phyloP scores from a whole-genome alignment of 2,329 filamentous ascomycete species.

The Ophiocordyceps camponoti-rufipedis region DNA sequence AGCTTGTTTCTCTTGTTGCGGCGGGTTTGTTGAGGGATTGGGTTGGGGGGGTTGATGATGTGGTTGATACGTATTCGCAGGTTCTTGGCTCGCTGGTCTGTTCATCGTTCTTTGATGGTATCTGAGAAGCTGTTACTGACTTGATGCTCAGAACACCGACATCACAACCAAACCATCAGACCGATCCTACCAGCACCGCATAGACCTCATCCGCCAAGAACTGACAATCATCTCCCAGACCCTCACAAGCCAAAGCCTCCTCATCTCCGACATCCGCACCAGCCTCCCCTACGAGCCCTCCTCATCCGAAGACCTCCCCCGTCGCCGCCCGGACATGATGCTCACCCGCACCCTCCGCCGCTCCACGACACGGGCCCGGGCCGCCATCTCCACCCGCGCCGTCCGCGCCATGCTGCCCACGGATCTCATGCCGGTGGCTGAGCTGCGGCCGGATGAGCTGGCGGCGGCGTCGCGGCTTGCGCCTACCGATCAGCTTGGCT shows the following conservation, averaged over 20 bases:
- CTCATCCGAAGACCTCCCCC: constrained; percentile 2
- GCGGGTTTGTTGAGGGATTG: constrained; percentile 20
- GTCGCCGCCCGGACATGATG: neutral
- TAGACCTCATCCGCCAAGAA: constrained; percentile 23
- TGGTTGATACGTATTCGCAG: constrained; percentile 22
- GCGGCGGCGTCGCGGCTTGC: constrained; percentile 15
- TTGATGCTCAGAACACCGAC: constrained; percentile 10
- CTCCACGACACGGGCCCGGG: neutral
- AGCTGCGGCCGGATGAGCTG: constrained; percentile 5
- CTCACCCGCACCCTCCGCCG: neutral
- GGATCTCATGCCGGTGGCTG: neutral
- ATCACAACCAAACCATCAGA: constrained; percentile 21
- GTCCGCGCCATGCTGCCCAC: neutral
- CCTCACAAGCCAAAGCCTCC: constrained; percentile 13
- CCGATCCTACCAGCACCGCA: constrained; percentile 20
- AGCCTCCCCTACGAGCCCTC: constrained; percentile 3
- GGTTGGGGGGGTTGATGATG: constrained; percentile 17
- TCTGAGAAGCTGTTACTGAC: neutral
- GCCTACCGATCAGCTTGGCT: constrained; percentile 17
- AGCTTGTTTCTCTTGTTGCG: constrained; percentile 21
- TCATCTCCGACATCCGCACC: constrained; percentile 11
- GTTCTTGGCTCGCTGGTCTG: constrained; percentile 22
- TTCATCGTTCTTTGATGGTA: neutral
- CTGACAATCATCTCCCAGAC: constrained; percentile 18
- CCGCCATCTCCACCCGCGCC: neutral